Base-by-base conservation (phyloP, 2,329 filamentous ascomycete species). In the Lasiodiplodia gonubiensis region DNA sequence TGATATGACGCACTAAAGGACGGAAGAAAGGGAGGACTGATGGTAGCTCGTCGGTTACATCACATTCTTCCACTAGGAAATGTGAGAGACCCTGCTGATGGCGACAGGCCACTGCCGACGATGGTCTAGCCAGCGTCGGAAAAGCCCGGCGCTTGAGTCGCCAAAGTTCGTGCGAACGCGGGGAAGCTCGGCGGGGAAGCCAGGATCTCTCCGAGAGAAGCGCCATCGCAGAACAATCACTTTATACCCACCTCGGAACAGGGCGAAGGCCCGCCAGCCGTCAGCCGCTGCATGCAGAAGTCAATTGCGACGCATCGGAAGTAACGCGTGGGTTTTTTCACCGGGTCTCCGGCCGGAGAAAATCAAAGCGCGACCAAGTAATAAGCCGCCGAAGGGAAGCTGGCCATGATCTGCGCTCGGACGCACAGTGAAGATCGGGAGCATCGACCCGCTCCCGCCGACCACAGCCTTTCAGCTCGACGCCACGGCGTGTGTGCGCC, bases 381-480 rank as follows among this genome's bases (percentile, higher is more conserved):
- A 42, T 35, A 59, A 42, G 35, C 35, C 23, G 25, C 23, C 37
- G 25, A 11, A 39, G 57, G 57, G 57, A 61, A 33, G 57, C 39
- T 23, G 55, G 42, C 39, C 42, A 46, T 37, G 59, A 63, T 63
- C 59, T 63, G 59, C 59, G 59, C 57, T 42, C 33, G 27, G n/a
- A 33, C 23, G 18, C 42, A 46, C 18, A 11, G 39, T 25, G 39
- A 61, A 30, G 59, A 51, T 51, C 42, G 59, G 55, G 46, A 51
- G 30, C 46, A n/a, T 46, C 46, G 42, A 51, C 30, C 46, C 59
- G 59, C 46, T 51, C 18, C 42, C 46, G 46, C 59, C 59, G 46
- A 63, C 59, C 30, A 11, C 59, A 37, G 25, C 4, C 53, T 6
- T 14, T 16, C 12, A 52, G 23, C 21, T 52, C 11, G 8, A 21